A percentile compares a stretch with the other conserved stretches of the same genome.
phyloP scores from a whole-genome alignment of 192 early-diverging fungal genomes.

The Entomortierella chlamydospora region DNA sequence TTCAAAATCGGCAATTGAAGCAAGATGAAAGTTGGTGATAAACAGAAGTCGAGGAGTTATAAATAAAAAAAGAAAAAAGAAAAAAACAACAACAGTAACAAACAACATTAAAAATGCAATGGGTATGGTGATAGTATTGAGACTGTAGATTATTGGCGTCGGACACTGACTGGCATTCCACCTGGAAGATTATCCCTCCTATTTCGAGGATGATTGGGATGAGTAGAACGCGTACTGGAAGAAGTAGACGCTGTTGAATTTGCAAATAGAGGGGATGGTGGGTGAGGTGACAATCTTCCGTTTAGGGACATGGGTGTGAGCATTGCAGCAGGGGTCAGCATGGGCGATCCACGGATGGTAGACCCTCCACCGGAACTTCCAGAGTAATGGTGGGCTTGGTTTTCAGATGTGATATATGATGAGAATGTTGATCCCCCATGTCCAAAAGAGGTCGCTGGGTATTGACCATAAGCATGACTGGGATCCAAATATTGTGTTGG shows the following conservation, averaged over 20 bases:
- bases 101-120: too few relatives aligned
- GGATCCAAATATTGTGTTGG: constrained; percentile 17
- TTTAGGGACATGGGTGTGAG: constrained; percentile 30
- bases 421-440: constrained; percentile 13
- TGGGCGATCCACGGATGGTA: constrained; percentile 27
- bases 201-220: constrained; percentile 23
- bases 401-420: constrained; percentile 11
- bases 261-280: constrained; percentile 21
- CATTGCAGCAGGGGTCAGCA: constrained; percentile 43
- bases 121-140: background rate
- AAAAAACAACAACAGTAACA: too few relatives aligned
- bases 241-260: constrained; percentile 3
- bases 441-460: constrained; percentile 13
- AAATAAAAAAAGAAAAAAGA: too few relatives aligned
- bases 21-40: too few relatives aligned
- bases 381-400: background rate
- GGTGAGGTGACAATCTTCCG: constrained; percentile 11
- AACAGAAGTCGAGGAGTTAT: too few relatives aligned
- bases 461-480: constrained; percentile 1
- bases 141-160: constrained; percentile 1
- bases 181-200: constrained; percentile 6
- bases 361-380: constrained; percentile 18
- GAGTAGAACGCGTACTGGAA: background rate
- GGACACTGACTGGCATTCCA: constrained; percentile 10
- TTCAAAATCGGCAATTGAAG: too few relatives aligned